A percentile compares a stretch with the other conserved stretches of the same genome.
Evolutionary conservation across 2,329 filamentous ascomycete species (phyloP).

Genomic region (Claviceps purpurea): DNA sequence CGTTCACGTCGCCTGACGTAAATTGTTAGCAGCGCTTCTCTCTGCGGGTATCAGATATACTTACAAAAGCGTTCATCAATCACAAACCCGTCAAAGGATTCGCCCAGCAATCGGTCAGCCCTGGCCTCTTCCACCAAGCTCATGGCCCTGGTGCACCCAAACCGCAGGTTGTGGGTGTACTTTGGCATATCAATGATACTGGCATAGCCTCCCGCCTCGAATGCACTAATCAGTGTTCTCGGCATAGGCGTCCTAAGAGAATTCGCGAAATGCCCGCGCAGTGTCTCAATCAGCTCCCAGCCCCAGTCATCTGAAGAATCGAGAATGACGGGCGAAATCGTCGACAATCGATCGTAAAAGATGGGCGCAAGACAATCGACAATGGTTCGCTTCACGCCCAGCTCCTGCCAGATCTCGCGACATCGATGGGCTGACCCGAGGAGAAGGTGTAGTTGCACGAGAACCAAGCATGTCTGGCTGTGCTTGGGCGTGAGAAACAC

Average conservation of each 20-base stretch:
- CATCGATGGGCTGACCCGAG: conserved; percentile 36
- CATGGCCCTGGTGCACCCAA: conserved; percentile 39
- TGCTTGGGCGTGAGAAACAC: conserved; percentile 31
- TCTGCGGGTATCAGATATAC: conserved; percentile 10
- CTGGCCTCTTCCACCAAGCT: conserved; percentile 37
- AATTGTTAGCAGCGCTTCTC: conserved; percentile 34
- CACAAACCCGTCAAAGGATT: conserved; percentile 26
- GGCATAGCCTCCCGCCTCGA: conserved; percentile 36
- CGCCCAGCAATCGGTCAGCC: conserved; percentile 29
- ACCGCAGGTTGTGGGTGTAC: conserved; percentile 29
- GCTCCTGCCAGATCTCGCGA: conserved; percentile 32
- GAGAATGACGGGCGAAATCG: conserved; percentile 30
- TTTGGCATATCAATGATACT: conserved; percentile 34
- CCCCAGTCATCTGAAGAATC: conserved; percentile 19
- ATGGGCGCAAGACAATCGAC: conserved; percentile 42
- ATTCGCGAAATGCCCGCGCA: conserved; percentile 31
- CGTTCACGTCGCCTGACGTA: conserved; percentile 25
- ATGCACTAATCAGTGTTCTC: conserved; percentile 29
- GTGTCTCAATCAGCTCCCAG: conserved; percentile 25
- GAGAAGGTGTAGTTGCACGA: conserved; percentile 37
- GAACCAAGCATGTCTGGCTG: conserved; percentile 32
- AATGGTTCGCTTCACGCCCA: conserved; percentile 43
- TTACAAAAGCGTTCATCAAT: conserved; percentile 33
- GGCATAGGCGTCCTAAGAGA: conserved; percentile 34
- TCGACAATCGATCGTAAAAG: conserved; percentile 42